Evolutionary conservation across 345 rosid genomes (phyloP).

Genomic region (Crucihimalaya himalaica): DNA sequence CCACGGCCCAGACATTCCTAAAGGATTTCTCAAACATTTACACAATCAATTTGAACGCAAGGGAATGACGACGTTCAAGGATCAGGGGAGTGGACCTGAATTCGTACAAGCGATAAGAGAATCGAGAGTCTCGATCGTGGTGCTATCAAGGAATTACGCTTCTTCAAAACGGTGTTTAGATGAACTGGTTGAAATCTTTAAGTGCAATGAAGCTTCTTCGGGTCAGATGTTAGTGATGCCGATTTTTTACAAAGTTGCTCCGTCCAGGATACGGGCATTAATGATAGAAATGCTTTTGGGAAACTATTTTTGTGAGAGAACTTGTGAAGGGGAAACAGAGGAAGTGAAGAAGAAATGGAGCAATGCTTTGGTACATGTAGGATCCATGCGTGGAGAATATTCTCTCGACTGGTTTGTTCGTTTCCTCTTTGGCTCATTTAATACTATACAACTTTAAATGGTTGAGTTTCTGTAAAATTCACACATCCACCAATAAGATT

Average conservation of each 20-base stretch:
- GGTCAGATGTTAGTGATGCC: background rate
- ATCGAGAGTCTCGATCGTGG: background rate
- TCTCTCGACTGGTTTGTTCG: too few relatives aligned
- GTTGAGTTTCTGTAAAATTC: too few relatives aligned
- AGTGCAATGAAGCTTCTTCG: background rate
- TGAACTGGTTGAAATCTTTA: background rate
- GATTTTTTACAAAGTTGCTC: background rate
- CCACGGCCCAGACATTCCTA: background rate
- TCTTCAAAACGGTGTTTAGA: conserved; percentile 14
- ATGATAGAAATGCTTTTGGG: background rate
- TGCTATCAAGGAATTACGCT: conserved; percentile 13
- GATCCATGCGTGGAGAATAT: too few relatives aligned
- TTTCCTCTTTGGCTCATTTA: too few relatives aligned
- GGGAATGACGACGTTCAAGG: background rate
- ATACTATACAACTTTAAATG: too few relatives aligned
- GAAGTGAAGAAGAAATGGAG: too few relatives aligned
- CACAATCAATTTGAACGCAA: background rate
- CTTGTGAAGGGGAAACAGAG: background rate
- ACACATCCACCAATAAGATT: too few relatives aligned
- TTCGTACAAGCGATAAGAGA: background rate
- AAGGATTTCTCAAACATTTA: background rate
- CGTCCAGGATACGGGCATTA: too few relatives aligned
- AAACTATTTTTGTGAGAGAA: too few relatives aligned
- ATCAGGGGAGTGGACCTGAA: background rate
- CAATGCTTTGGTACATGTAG: too few relatives aligned